Evolutionary conservation across 768 basidiomycete genomes (phyloP).

Genomic region (Termitomyces sp.): DNA sequence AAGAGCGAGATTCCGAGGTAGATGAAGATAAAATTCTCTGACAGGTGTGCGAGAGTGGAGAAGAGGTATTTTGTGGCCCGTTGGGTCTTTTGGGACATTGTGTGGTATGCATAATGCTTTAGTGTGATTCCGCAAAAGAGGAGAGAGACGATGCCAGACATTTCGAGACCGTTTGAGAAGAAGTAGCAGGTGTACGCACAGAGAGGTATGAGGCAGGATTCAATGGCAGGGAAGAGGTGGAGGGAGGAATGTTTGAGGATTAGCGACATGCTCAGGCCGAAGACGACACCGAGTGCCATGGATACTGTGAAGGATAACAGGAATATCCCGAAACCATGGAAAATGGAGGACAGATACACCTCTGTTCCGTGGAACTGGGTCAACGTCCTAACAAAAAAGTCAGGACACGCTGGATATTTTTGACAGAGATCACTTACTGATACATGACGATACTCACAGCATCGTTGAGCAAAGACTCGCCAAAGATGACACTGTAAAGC

Average conservation of each 20-base stretch:
- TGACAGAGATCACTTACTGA: slow-evolving; percentile 63
- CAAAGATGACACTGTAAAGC: slow-evolving; percentile 95
- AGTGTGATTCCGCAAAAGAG: slow-evolving; percentile 98
- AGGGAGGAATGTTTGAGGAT: slow-evolving; percentile 93
- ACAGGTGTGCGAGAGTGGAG: slow-evolving; percentile 86
- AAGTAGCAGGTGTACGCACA: slow-evolving; percentile 98
- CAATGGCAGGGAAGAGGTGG: slow-evolving; percentile 84
- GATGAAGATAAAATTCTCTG: slow-evolving; percentile 99
- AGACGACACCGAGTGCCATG: slow-evolving; percentile 88
- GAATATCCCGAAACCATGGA: slow-evolving; percentile 98
- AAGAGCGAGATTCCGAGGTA: slow-evolving; percentile 98
- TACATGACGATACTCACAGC: slow-evolving; percentile 99
- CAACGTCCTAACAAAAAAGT: slow-evolving; percentile 56
- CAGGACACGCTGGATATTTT: neutral
- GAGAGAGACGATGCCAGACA: slow-evolving; percentile 96
- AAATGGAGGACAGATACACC: slow-evolving; percentile 81
- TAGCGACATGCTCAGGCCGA: slow-evolving; percentile 88
- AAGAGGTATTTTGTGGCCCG: slow-evolving; percentile 95
- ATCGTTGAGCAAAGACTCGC: slow-evolving; percentile 95
- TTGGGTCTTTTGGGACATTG: slow-evolving; percentile 95
- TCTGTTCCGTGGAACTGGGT: slow-evolving; percentile 89
- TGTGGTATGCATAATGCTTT: slow-evolving; percentile 99
- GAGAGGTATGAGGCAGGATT: slow-evolving; percentile 93
- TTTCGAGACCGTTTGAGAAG: slow-evolving; percentile 92
- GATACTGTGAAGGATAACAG: slow-evolving; percentile 91